Evolutionary conservation across 768 basidiomycete genomes (phyloP).

Genomic region (Macrolepiota fuliginosa): DNA sequence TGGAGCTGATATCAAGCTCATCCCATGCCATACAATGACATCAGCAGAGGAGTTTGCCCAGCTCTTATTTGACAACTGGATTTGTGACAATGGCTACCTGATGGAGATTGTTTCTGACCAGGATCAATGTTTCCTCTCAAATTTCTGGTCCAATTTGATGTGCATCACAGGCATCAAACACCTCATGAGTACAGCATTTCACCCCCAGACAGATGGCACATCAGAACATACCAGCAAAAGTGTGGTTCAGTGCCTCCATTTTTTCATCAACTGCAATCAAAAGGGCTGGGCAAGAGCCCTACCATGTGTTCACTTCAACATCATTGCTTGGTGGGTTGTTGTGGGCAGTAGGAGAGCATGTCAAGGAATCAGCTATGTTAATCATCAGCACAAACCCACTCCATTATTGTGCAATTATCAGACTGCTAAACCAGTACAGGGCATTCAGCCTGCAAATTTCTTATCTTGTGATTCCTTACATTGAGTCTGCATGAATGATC

Average conservation of each 20-base stretch:
- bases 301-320: constrained; percentile 22
- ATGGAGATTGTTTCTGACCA: not conserved
- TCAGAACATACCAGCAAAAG: constrained; percentile 23
- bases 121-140: not conserved
- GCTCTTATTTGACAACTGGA: not conserved
- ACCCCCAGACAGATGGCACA: constrained; percentile 17
- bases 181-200: constrained; percentile 23
- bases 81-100: not conserved
- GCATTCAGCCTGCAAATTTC: too few relatives aligned
- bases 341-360: too few relatives aligned
- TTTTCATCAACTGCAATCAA: constrained; percentile 22
- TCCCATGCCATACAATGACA: constrained; percentile 1
- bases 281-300: constrained; percentile 25
- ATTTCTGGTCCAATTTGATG: not conserved
- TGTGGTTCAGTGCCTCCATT: constrained; percentile 28
- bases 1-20: constrained; percentile 14
- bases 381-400: too few relatives aligned
- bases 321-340: too few relatives aligned
- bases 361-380: too few relatives aligned
- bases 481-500: too few relatives aligned
- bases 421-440: too few relatives aligned
- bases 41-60: constrained; percentile 18
- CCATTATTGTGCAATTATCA: too few relatives aligned
- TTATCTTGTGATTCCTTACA: too few relatives aligned
- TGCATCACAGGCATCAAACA: not conserved